Conservation (phyloP, 768 basidiomycete species). For the Hypholoma sublateritium region DNA sequence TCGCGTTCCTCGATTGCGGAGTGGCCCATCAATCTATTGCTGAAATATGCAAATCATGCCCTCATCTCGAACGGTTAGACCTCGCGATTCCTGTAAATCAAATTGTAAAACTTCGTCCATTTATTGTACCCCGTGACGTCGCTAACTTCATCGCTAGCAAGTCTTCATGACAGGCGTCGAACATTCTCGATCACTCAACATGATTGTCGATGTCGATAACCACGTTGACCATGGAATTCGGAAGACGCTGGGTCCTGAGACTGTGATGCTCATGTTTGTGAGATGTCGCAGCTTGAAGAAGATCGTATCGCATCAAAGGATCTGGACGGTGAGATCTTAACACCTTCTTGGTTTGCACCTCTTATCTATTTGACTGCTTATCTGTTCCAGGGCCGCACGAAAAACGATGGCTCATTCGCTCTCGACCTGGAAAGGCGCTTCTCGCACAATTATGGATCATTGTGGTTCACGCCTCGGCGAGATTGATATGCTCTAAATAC, state of each 20-base stretch:
- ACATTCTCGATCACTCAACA: conserved; percentile 37
- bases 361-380: neutral
- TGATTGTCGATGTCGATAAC: conserved; percentile 44
- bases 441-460: conserved; percentile 22
- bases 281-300: conserved; percentile 38
- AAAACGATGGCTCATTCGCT: conserved; percentile 12
- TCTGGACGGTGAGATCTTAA: conserved; percentile 51
- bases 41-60: conserved; percentile 42
- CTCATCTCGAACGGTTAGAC: conserved; percentile 47
- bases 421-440: conserved; percentile 32
- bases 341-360: neutral
- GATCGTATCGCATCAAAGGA: conserved; percentile 47
- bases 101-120: conserved; percentile 32
- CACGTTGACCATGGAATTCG: conserved; percentile 42
- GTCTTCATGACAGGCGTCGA: conserved; percentile 36
- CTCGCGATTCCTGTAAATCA: conserved; percentile 53
- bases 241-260: conserved; percentile 35
- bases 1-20: conserved; percentile 48
- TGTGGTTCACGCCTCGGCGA: conserved; percentile 41
- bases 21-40: conserved; percentile 38
- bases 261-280: conserved; percentile 41
- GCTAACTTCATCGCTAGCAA: conserved; percentile 15
- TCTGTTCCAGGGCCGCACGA: conserved; percentile 25
- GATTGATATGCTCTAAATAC: conserved; percentile 8
- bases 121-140: neutral